Evolutionary conservation across 1,139 yeast species (phyloP), one percentile per base, ranked within the genome.

Genomic region (Candida tunisiensis): DNA sequence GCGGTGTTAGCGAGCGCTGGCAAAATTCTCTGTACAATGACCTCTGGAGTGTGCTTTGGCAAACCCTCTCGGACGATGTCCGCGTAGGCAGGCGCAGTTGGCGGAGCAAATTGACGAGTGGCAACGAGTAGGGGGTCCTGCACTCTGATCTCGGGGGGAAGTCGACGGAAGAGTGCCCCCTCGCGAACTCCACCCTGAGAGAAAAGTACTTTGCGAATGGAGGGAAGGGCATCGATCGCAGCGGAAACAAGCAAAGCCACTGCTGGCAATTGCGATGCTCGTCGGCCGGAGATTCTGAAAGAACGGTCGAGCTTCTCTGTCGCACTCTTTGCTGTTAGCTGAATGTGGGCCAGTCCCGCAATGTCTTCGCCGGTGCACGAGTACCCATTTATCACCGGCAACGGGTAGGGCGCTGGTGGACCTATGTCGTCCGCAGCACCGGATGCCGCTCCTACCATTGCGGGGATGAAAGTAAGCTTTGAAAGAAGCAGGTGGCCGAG

Each of bases 161-260:
- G 51, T 39, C 62, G 62, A 8, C 74, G 67, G 42, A 67, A 74
- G 21, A 74, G 40, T 1, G 70, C 69, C 31, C 82, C 82, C 49
- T 74, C 82, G 36, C 82, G 58, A 13, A 73, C 72, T 31, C 79
- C 79, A 34, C 79, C 80, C 42, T 73, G 79, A 31, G 72, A 62
- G 43, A 73, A 73, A 36, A 70, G 65, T 16, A 73, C 62, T 3
- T 72, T 64, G 35, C 66, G 65, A 23, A 71, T 56, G 21, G 52
- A 54, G n/a, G 79, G 78, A 23, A 69, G 45, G 1, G 69, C 60
- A 34, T 63, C 66, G 35, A 68, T 57, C 1, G 72, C 68, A 1
- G 75, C 74, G 16, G 68, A 57, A 33, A 70, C 55, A n/a, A 72
- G 44, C 15, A 71, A 41, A 1, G 74, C 70, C 15, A 71, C 74